These are phyloP conservation scores for Picochlorum sp. DNA, from an alignment of 139 green algal genomes.

Conservation along the genomic window DNA sequence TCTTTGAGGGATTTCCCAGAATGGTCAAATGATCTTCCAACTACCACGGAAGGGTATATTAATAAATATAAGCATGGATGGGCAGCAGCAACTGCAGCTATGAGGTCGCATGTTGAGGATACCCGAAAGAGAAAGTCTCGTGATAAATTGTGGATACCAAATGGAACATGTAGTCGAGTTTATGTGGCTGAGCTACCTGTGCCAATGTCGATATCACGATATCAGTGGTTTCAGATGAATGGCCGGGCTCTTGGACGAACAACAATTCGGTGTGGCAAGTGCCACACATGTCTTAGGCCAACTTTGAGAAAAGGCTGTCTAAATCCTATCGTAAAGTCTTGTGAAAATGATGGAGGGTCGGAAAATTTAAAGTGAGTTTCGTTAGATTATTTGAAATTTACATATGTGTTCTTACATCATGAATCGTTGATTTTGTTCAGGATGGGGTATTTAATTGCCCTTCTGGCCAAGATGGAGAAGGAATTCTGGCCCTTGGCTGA, in stretches of 20 bases:
- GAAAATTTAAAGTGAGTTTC: neutral
- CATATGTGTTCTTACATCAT: neutral
- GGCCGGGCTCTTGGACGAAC: slow-evolving; percentile 3
- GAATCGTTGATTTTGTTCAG: slow-evolving; percentile 15
- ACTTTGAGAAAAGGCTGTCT: slow-evolving; percentile 36
- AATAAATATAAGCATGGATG: slow-evolving; percentile 47
- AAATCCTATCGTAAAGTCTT: slow-evolving; percentile 3
- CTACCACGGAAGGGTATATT: slow-evolving; percentile 24
- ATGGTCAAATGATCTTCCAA: neutral
- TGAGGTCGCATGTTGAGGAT: slow-evolving; percentile 24
- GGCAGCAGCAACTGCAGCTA: slow-evolving; percentile 9
- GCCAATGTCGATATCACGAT: slow-evolving; percentile 25
- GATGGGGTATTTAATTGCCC: slow-evolving; percentile 19
- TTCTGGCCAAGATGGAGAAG: slow-evolving; percentile 23
- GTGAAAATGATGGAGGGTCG: neutral
- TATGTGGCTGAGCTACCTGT: slow-evolving; percentile 20
- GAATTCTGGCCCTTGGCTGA: slow-evolving; percentile 37
- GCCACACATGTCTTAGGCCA: slow-evolving; percentile 29
- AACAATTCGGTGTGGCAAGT: slow-evolving; percentile 27
- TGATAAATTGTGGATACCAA: slow-evolving; percentile 6
- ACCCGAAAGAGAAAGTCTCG: slow-evolving; percentile 4
- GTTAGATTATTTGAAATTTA: neutral
- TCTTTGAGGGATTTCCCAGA: slow-evolving; percentile 10
- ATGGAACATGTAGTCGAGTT: slow-evolving; percentile 16
- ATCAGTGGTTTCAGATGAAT: slow-evolving; percentile 25